These are phyloP conservation scores for Boeremia lycopersici DNA, from an alignment of 2,329 filamentous ascomycete genomes.

Conservation along the genomic window DNA sequence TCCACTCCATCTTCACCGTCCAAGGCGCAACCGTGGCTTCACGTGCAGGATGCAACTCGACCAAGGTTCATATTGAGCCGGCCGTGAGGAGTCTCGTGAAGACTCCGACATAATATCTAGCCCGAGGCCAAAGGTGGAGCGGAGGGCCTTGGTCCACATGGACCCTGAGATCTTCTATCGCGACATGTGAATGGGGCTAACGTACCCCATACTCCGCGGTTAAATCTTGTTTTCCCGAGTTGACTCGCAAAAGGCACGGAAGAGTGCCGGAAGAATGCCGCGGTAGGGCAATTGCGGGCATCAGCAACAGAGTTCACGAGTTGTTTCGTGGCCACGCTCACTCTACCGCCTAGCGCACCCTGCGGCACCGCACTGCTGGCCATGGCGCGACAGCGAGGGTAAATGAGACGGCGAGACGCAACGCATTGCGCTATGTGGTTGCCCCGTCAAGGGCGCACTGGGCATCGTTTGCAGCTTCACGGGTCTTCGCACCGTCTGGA, in stretches of 20 bases:
- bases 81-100: conserved; percentile 19
- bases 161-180: conserved; percentile 35
- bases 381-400: conserved; percentile 5
- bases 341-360: background rate
- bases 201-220: conserved; percentile 44
- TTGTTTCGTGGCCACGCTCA: conserved; percentile 26
- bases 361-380: conserved; percentile 5
- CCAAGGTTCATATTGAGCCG: conserved; percentile 3
- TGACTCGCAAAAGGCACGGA: conserved; percentile 8
- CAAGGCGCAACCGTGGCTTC: conserved; percentile 7
- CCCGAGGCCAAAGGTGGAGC: conserved; percentile 21
- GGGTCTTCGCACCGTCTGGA: conserved; percentile 5
- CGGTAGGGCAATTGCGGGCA: conserved; percentile 5
- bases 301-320: conserved; percentile 20
- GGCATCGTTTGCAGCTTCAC: background rate
- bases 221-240: conserved; percentile 21
- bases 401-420: conserved; percentile 19
- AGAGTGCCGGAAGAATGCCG: conserved; percentile 10
- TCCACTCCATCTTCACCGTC: background rate
- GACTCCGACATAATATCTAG: conserved; percentile 20
- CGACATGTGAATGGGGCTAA: conserved; percentile 36
- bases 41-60: conserved; percentile 1
- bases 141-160: conserved; percentile 19
- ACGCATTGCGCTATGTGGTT: conserved; percentile 6
- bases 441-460: conserved; percentile 6